Base-by-base conservation (phyloP, 1,284 basidiomycete genomes). In the Pterulicium gracile region DNA sequence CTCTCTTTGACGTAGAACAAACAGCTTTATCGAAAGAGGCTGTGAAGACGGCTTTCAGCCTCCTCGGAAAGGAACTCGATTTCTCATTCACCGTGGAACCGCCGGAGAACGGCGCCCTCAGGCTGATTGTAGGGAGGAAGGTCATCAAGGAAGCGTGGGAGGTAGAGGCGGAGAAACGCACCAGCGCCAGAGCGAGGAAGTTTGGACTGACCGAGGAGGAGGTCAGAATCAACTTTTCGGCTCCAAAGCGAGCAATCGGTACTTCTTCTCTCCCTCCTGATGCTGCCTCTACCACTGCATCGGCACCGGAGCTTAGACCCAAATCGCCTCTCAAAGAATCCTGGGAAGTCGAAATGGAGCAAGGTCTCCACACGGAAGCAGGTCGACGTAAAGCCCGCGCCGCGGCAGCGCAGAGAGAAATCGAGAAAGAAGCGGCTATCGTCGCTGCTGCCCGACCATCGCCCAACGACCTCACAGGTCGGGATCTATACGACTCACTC, bases 311-410 rank as follows among this genome's bases (percentile, higher is more conserved):
- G 7, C n/a, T 32, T 7, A 7, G 56, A 35, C 57, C 57, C 35
- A 63, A 64, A 45, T 67, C 63, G 27, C 58, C 72, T 1, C 58
- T 70, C 20, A 86, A 82, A 55, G 84, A 87, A 55, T 57, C 68
- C 22, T 88, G 84, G 84, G 84, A 88, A 54, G 72, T 85, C 21
- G 84, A 87, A 52, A 81, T 79, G 1, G 82, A 87, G 53, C 77
- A 76, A 51, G 82, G 82, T 0, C 56, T 87, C 39, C 57, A 81
- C 35, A 85, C 82, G 3, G 83, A 85, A 50, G 83, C 81, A 14
- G 81, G 78, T 10, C 72, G 71, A 47, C 64, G 83, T 42, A 72
- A 80, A 36, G 78, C 80, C 13, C 66, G 81, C 49, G 78, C 77
- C 1, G 65, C 62, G 1, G 72, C 70, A n/a, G 64, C 65, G 10